Evolutionary conservation across 495 filamentous ascomycete species (phyloP).

Genomic region (Xylaria curta): DNA sequence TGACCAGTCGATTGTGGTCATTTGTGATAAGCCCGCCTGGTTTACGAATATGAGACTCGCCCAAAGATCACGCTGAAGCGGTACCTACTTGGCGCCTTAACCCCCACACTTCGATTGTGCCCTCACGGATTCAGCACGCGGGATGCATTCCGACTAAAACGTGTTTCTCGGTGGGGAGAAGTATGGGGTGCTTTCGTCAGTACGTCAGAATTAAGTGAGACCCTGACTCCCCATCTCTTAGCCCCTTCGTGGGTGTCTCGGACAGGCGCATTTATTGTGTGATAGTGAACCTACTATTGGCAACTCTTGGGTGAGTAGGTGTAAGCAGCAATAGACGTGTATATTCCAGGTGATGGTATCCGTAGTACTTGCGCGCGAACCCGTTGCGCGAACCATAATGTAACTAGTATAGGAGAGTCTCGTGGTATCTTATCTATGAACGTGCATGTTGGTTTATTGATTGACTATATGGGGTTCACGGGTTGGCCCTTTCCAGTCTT

Average conservation of each 20-base stretch:
- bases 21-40: background rate
- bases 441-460: slow-evolving; percentile 10
- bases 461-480: background rate
- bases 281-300: background rate
- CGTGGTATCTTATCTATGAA: slow-evolving; percentile 15
- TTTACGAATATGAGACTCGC: background rate
- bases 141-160: slow-evolving; percentile 8
- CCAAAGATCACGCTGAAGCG: background rate
- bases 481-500: background rate
- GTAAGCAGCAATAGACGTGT: background rate
- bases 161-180: slow-evolving; percentile 13
- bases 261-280: slow-evolving; percentile 6
- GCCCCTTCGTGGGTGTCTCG: slow-evolving; percentile 13
- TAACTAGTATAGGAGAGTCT: background rate
- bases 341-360: background rate
- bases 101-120: slow-evolving; percentile 9
- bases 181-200: background rate
- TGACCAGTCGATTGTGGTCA: background rate
- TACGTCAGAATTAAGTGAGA: slow-evolving; percentile 5
- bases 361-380: background rate
- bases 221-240: background rate
- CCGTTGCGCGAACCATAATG: background rate
- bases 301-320: background rate
- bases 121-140: slow-evolving; percentile 1
- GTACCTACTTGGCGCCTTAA: slow-evolving; percentile 1